Conservation (phyloP, 176 grass and related monocot genomes). For the Rhynchospora breviuscula region DNA sequence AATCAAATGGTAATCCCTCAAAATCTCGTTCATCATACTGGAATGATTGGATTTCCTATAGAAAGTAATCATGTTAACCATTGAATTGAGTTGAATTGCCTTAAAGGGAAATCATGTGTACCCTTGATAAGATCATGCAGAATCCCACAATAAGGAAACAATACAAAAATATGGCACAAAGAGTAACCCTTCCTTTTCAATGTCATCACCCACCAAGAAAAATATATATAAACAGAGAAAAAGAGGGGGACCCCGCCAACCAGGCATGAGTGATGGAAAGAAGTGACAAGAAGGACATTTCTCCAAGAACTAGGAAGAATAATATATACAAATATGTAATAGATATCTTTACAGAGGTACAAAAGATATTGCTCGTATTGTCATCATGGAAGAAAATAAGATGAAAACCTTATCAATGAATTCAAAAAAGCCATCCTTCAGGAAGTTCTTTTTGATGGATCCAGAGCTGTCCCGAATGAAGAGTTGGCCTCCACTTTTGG, state of each 20-base stretch:
- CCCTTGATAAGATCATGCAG: background rate
- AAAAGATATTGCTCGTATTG: background rate
- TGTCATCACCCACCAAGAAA: background rate
- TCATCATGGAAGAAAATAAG: conserved; percentile 7
- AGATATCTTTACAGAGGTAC: background rate
- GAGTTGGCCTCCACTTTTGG: conserved; percentile 66
- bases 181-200: background rate
- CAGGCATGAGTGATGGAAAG: background rate
- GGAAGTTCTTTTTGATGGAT: conserved; percentile 37
- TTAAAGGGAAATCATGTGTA: background rate
- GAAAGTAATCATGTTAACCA: conserved; percentile 4
- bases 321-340: background rate
- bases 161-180: background rate
- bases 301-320: background rate
- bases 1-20: conserved; percentile 86
- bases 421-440: conserved; percentile 78
- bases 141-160: background rate
- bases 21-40: conserved; percentile 68
- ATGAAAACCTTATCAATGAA: conserved; percentile 76
- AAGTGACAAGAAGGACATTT: background rate
- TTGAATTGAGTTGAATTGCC: background rate
- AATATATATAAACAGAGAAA: background rate
- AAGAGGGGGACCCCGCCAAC: background rate
- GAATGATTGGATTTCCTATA: conserved; percentile 78
- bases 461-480: conserved; percentile 47